Percentiles rank a stretch among this genome's conserved stretches.
phyloP scores from a whole-genome alignment of 2,329 filamentous ascomycete species.

The Onygena corvina region DNA sequence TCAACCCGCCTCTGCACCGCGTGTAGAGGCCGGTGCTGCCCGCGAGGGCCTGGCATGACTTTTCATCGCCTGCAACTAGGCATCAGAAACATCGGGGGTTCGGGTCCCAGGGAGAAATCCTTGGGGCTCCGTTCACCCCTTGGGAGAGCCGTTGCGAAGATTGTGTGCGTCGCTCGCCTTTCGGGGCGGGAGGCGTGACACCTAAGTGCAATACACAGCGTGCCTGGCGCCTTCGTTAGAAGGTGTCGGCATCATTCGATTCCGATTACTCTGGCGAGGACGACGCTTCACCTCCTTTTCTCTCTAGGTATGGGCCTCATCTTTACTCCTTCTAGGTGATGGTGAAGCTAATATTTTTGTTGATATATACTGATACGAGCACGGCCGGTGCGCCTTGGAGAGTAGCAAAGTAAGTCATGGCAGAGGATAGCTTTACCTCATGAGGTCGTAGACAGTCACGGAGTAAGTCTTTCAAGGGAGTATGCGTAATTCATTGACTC shows the following conservation, averaged over 20 bases:
- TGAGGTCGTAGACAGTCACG: too few species aligned
- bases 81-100: constrained; percentile 83
- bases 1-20: constrained; percentile 24
- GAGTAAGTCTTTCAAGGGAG: too few species aligned
- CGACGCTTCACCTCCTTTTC: constrained; percentile 52
- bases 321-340: not conserved
- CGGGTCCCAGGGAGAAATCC: constrained; percentile 24
- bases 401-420: too few species aligned
- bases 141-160: constrained; percentile 93
- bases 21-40: constrained; percentile 47
- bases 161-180: constrained; percentile 47
- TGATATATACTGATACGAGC: not conserved
- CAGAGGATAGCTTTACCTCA: too few species aligned
- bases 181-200: constrained; percentile 40
- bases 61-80: constrained; percentile 63
- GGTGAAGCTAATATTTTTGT: not conserved
- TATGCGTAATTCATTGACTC: too few species aligned
- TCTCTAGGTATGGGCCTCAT: constrained; percentile 37
- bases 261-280: constrained; percentile 83
- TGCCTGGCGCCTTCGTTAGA: constrained; percentile 21
- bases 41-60: constrained; percentile 76
- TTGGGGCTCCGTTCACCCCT: constrained; percentile 43
- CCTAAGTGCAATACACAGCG: constrained; percentile 86
- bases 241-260: constrained; percentile 60
- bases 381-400: too few species aligned